Conservation (phyloP, 768 basidiomycete genomes). For the Pisolithus tinctorius region DNA sequence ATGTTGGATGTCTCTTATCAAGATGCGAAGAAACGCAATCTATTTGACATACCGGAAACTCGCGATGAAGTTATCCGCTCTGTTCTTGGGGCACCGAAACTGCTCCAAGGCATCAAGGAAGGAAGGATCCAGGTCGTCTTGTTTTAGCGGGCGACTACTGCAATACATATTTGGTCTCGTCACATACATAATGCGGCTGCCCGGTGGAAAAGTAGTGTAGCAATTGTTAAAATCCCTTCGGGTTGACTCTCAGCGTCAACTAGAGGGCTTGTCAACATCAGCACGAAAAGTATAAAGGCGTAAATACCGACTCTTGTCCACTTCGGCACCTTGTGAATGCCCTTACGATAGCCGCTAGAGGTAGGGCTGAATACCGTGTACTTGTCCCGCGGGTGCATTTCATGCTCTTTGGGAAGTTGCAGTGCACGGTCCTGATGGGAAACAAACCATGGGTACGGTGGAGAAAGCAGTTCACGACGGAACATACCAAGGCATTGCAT, state of each 20-base stretch:
- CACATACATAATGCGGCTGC: background rate
- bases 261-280: conserved; percentile 23
- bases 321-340: conserved; percentile 96
- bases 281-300: background rate
- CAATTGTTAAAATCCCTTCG: conserved; percentile 72
- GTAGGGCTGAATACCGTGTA: conserved; percentile 84
- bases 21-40: conserved; percentile 68
- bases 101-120: conserved; percentile 56
- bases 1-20: conserved; percentile 70
- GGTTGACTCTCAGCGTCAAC: conserved; percentile 84
- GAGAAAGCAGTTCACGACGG: background rate
- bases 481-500: conserved; percentile 67
- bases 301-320: conserved; percentile 73
- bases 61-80: conserved; percentile 74
- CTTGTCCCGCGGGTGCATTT: conserved; percentile 91
- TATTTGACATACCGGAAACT: conserved; percentile 81
- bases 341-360: conserved; percentile 76
- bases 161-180: background rate
- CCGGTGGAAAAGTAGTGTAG: conserved; percentile 9
- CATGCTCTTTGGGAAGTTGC: conserved; percentile 84
- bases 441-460: background rate
- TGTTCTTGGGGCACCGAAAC: conserved; percentile 55
- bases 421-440: conserved; percentile 59
- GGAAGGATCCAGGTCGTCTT: conserved; percentile 79
- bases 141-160: conserved; percentile 39